Evolutionary conservation across 2,329 filamentous ascomycete genomes (phyloP).

Genomic region (Claviceps sorghi): DNA sequence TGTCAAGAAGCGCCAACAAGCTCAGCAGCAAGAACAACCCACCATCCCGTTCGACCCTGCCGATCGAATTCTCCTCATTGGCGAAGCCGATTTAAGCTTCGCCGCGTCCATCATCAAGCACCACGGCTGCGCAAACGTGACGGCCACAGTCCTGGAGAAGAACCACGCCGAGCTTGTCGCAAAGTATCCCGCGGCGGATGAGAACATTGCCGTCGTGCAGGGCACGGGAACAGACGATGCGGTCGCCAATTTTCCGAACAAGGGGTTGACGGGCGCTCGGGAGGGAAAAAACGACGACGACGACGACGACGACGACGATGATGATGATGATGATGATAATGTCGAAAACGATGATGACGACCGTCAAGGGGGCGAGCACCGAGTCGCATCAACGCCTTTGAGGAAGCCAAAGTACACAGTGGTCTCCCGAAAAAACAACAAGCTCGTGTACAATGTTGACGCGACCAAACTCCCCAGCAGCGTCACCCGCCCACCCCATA

Average conservation of each 20-base stretch:
- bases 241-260: not conserved
- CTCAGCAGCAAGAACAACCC: slow-evolving; percentile 20
- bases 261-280: not conserved
- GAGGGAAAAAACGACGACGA: not conserved
- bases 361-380: not conserved
- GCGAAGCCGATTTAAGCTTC: slow-evolving; percentile 73
- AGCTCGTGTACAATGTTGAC: slow-evolving; percentile 6
- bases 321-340: not conserved
- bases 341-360: not conserved
- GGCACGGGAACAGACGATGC: slow-evolving; percentile 4
- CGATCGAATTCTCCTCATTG: slow-evolving; percentile 60
- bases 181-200: slow-evolving; percentile 61
- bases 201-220: slow-evolving; percentile 39
- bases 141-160: slow-evolving; percentile 55
- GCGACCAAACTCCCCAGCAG: slow-evolving; percentile 33
- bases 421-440: slow-evolving; percentile 12
- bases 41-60: slow-evolving; percentile 52
- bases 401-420: not conserved
- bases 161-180: slow-evolving; percentile 38
- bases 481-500: slow-evolving; percentile 40
- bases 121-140: slow-evolving; percentile 51
- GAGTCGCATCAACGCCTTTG: not conserved
- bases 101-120: slow-evolving; percentile 49
- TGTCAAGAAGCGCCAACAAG: slow-evolving; percentile 8
- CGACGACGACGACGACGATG: not conserved